Percentiles rank a stretch among this genome's conserved stretches.
Evolutionary conservation across 352 stramenopile genomes (phyloP).

Genomic region (Phytophthora capsici): DNA sequence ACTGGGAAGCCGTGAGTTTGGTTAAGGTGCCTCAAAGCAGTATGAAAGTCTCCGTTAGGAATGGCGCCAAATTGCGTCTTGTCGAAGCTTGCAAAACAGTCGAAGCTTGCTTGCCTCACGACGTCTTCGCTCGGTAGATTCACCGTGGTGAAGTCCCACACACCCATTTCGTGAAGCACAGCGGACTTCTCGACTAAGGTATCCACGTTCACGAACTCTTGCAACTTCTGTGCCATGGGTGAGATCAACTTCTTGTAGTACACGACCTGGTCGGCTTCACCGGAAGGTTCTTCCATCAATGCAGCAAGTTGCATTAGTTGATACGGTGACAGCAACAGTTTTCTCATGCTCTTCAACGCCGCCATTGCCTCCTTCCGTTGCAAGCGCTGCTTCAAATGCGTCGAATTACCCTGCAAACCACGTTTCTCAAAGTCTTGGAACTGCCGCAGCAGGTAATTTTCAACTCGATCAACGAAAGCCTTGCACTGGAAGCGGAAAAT

Average conservation of each 20-base stretch:
- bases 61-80: conserved; percentile 41
- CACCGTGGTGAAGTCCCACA: conserved; percentile 22
- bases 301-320: conserved; percentile 52
- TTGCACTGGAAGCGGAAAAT: conserved; percentile 70
- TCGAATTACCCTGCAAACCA: conserved; percentile 48
- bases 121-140: conserved; percentile 34
- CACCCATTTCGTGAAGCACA: conserved; percentile 25
- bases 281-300: conserved; percentile 29
- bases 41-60: conserved; percentile 41
- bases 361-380: conserved; percentile 51
- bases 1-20: conserved; percentile 31
- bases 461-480: conserved; percentile 45
- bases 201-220: conserved; percentile 39
- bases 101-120: conserved; percentile 38
- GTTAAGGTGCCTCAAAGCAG: conserved; percentile 32
- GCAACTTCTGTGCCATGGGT: conserved; percentile 35
- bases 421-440: conserved; percentile 59
- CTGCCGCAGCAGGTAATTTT: conserved; percentile 56
- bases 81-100: conserved; percentile 50
- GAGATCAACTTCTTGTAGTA: conserved; percentile 51
- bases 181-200: conserved; percentile 35
- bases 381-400: conserved; percentile 57
- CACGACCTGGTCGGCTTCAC: conserved; percentile 42
- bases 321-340: conserved; percentile 57
- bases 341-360: conserved; percentile 59